Base-by-base conservation (phyloP, 805 yeast species). In the Saccharomycopsis sp. region DNA sequence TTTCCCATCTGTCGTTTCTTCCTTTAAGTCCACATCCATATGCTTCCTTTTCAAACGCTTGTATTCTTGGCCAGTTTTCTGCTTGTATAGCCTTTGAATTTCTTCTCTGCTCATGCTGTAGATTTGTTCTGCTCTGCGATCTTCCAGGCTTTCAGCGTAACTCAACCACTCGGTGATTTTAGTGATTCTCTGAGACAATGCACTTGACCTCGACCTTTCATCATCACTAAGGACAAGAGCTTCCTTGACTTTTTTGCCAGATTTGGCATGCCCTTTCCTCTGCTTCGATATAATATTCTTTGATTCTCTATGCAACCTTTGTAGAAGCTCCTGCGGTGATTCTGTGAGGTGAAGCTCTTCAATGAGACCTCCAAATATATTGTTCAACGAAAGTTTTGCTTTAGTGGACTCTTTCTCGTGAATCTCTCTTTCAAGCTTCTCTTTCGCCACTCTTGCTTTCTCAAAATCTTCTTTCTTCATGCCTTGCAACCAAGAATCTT, bases 51-150 rank as follows among this genome's bases (percentile, higher is more conserved):
- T 48, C 4, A 26, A 6, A 17, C 50, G 34, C 36, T 60, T 48
- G 50, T 60, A 58, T 31, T 50, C 48, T 30, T 49, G 45, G 0
- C 80, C 80, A 0, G 75, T 60, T 35, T 65, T 65, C 18, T 56
- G 53, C 34, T 58, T 56, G 48, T 63, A 72, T 33, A 53, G 53
- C 39, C 80, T 50, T 54, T 65, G 62, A 29, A 80, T 55, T 53
- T 75, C 75, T 50, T 80, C 88, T 45, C 72, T 59, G 5, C 68
- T 66, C 53, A 65, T n/a, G n/a, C n/a, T n/a, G n/a, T n/a, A n/a
- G n/a, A n/a, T n/a, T n/a, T n/a, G n/a, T n/a, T n/a, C n/a, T n/a
- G n/a, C n/a, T n/a, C n/a, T n/a, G n/a, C n/a, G n/a, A n/a, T n/a
- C n/a, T n/a, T n/a, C n/a, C n/a, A n/a, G n/a, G n/a, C n/a, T n/a